Evolutionary conservation across 2,329 filamentous ascomycete species (phyloP).

Genomic region (Hypoxylon sp.): DNA sequence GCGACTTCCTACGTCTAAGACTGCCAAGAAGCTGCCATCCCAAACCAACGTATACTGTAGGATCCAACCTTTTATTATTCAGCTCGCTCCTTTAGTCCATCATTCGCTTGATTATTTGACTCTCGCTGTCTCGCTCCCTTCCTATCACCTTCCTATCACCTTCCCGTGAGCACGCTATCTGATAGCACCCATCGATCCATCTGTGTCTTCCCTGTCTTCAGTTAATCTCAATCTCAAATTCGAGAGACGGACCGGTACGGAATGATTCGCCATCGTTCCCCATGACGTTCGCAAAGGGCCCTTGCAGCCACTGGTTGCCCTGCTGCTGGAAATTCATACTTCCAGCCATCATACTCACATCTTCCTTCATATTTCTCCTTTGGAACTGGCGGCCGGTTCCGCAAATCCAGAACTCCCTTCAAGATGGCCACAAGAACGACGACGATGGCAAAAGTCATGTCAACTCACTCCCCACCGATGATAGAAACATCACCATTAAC

Average conservation of each 20-base stretch:
- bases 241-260: slow-evolving; percentile 23
- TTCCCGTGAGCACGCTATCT: background rate
- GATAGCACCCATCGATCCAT: background rate
- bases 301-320: slow-evolving; percentile 38
- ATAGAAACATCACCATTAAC: slow-evolving; percentile 49
- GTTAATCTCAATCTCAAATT: slow-evolving; percentile 12
- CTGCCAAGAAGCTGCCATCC: background rate
- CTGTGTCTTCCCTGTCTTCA: slow-evolving; percentile 6
- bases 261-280: slow-evolving; percentile 39
- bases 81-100: background rate
- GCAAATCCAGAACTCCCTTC: slow-evolving; percentile 19
- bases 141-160: background rate
- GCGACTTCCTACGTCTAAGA: background rate
- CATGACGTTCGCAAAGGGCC: slow-evolving; percentile 39
- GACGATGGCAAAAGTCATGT: slow-evolving; percentile 35
- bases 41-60: background rate
- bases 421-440: slow-evolving; percentile 23
- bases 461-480: slow-evolving; percentile 7
- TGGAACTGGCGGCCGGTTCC: slow-evolving; percentile 25
- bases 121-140: background rate
- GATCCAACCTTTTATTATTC: slow-evolving; percentile 4
- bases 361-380: slow-evolving; percentile 30
- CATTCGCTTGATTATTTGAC: background rate
- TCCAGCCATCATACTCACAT: slow-evolving; percentile 29
- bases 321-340: slow-evolving; percentile 38